Evolutionary conservation across 2,329 filamentous ascomycete genomes (phyloP), one percentile per base, ranked within the genome.

Genomic region (Fusarium goolgardi): DNA sequence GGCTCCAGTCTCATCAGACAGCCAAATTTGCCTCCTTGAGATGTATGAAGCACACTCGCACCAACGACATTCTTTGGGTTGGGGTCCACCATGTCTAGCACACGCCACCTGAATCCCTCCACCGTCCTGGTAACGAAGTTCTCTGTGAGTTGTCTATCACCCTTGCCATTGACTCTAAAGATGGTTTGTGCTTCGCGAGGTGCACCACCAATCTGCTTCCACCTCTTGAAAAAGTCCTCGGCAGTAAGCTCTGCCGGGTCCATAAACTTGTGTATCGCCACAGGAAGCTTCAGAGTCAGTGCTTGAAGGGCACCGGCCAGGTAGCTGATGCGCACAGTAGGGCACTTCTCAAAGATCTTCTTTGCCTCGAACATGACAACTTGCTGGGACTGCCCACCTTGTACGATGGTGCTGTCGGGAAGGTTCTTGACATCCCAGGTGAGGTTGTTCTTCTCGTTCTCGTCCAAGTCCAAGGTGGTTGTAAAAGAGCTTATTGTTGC

Each of bases 141-240:
- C 60, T 91, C 88, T 62, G 85, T 91, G 65, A 96, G 87, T 67
- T 90, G 89, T 60, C 87, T 83, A 15, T 84, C 83, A 15, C 67
- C 84, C 29, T 84, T 85, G 2, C 70, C 65, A 2, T 82, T 80
- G 13, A 95, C 77, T 0, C 90, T 89, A 78, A 99, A 96, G 32
- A 98, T 93, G 47, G 87, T 87, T 78, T 99, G 96, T 0, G 92
- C 90, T 79, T 99, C 96, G 31, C 96, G 88, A 2, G 94, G 90
- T 3, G 88, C 88, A 7, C 92, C 93, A 15, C 96, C 96, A 73
- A 99, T 98, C 81, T 99, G 96, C 84, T 97, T 96, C 96, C 96
- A 99, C 52, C 96, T 86, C 84, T 96, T 97, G 87, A 99, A 99
- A 81, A 98, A 99, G 76, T 99, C 96, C 53, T 99, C 96, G 0